Evolutionary conservation across 371 early-diverging fungal genomes (phyloP), one percentile per base, ranked within the genome.

Genomic region (Apophysomyces trapeziformis): DNA sequence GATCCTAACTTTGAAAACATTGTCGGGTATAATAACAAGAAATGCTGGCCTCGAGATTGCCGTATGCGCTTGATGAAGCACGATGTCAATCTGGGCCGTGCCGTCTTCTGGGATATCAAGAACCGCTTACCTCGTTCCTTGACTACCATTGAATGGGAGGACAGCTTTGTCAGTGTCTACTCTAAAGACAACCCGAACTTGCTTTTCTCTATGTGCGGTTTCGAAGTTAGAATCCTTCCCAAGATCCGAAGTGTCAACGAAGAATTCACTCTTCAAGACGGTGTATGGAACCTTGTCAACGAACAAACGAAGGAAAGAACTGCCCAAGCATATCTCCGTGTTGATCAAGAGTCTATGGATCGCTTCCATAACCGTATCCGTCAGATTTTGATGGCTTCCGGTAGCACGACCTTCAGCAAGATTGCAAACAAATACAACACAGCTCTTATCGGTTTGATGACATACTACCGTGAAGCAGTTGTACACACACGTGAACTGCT

Each of bases 1-100:
- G 99, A 99, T 82, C 99, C 99, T 14, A 99, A 98, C 81, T 96
- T 97, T 80, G 98, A 97, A 72, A 98, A 99, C 78, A 91, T 99
- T 69, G 98, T 98, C 11, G 99, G 99, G 0, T 99, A 99, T 79
- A 95, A 96, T 80, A 98, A 95, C 84, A 92, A 92, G 73, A 90
- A 89, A 68, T 97, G 96, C 87, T 99, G 99, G 97, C 99, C 99
- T 13, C 91, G 98, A 54, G 99, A 99, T 80, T 94, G 96, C 72
- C 92, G 99, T 65, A 99, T 99, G 99, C 93, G 99, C 59, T 75
- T 99, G 71, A 96, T 99, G 96, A 96, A 96, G 84, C 95, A 96
- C 78, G 99, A 99, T 78, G 99, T 99, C 14, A 83, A 83, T 43
- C 63, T 83, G 56, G 83, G 83, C 44, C 78, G 83, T 68, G 99